A percentile compares a stretch with the other conserved stretches of the same genome.
phyloP scores from a whole-genome alignment of 345 rosid genomes.

The Balakata baccata region DNA sequence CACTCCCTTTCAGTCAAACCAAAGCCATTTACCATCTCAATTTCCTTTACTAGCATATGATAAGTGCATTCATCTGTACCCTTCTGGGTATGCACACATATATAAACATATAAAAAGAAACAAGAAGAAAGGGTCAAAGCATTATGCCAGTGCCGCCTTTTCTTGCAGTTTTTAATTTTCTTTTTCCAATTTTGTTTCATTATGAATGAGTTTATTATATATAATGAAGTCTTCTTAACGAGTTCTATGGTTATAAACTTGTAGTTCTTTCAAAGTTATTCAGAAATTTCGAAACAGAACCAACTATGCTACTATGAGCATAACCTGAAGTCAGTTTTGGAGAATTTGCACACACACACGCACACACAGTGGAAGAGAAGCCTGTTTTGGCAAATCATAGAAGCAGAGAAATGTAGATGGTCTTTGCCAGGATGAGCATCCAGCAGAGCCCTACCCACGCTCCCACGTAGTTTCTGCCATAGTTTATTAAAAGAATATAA shows the following conservation, averaged over 20 bases:
- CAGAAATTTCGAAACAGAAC: not conserved
- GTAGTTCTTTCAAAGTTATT: not conserved
- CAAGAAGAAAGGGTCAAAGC: not conserved
- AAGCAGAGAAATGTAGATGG: not conserved
- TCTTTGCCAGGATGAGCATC: too few relatives aligned
- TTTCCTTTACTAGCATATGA: not conserved
- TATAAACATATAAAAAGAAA: not conserved
- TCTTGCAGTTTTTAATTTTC: not conserved
- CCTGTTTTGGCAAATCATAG: not conserved
- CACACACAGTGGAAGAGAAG: too few relatives aligned
- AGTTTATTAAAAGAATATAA: too few relatives aligned
- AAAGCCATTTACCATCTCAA: not conserved
- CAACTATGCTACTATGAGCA: not conserved
- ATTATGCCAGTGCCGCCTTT: not conserved
- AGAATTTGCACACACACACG: too few relatives aligned
- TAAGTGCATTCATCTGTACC: not conserved
- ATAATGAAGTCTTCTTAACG: not conserved
- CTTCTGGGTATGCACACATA: not conserved
- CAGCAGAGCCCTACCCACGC: too few relatives aligned
- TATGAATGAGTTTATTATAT: not conserved
- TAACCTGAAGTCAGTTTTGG: not conserved
- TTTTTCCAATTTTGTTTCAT: not conserved
- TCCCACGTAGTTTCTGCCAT: too few relatives aligned
- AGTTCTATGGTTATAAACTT: not conserved
- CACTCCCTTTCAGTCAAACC: conserved; percentile 15